phyloP scores from a whole-genome alignment of 371 early-diverging fungal species.

The Apophysomyces trapeziformis region DNA sequence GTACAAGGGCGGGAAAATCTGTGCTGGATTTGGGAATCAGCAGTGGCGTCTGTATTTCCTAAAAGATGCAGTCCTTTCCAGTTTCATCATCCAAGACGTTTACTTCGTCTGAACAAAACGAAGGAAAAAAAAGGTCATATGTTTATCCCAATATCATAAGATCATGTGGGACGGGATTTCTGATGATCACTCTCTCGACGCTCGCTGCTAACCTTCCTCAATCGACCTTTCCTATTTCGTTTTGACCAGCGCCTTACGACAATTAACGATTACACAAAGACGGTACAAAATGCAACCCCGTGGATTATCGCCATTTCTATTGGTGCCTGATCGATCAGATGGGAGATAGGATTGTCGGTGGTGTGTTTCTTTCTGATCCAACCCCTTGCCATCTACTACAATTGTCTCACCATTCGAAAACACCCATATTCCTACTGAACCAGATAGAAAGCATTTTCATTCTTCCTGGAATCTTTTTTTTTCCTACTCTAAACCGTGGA shows the following conservation, averaged over 20 bases:
- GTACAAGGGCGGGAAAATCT: slow-evolving; percentile 11
- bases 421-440: background rate
- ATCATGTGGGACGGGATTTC: slow-evolving; percentile 7
- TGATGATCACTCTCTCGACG: background rate
- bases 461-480: background rate
- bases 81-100: slow-evolving; percentile 8
- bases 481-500: background rate
- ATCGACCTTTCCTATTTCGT: slow-evolving; percentile 9
- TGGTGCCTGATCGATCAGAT: slow-evolving; percentile 10
- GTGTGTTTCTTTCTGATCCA: slow-evolving; percentile 9
- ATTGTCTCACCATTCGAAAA: background rate
- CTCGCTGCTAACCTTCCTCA: slow-evolving; percentile 2
- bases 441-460: background rate
- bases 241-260: background rate
- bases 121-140: background rate
- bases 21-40: slow-evolving; percentile 11
- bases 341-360: slow-evolving; percentile 4
- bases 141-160: slow-evolving; percentile 1
- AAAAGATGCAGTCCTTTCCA: slow-evolving; percentile 3
- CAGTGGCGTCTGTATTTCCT: slow-evolving; percentile 3
- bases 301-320: slow-evolving; percentile 3
- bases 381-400: background rate
- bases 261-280: background rate
- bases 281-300: slow-evolving; percentile 8
- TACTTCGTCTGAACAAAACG: background rate